These are phyloP conservation scores for Coelastrella sp. DNA, from an alignment of 139 green algal species.

Conservation along the genomic window DNA sequence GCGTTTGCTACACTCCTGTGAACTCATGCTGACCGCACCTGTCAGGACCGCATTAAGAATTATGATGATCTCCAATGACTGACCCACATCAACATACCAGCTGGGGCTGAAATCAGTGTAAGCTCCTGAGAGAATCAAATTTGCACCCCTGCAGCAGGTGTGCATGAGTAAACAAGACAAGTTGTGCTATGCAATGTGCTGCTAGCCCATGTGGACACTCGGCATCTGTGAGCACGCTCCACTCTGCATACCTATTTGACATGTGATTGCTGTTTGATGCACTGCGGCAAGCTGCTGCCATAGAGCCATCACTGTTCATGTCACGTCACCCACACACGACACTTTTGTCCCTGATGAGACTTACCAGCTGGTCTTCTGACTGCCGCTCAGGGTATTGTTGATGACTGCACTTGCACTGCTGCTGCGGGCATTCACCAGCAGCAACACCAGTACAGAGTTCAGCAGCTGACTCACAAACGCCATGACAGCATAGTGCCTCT, in stretches of 20 bases:
- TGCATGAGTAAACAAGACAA: background rate
- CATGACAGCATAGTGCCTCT: slow-evolving; percentile 57
- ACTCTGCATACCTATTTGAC: too few relatives aligned
- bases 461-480: slow-evolving; percentile 55
- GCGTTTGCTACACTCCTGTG: too few relatives aligned
- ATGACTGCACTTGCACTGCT: slow-evolving; percentile 17
- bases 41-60: slow-evolving; percentile 28
- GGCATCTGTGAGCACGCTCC: too few relatives aligned
- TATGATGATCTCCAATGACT: slow-evolving; percentile 51
- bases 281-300: too few relatives aligned
- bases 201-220: too few relatives aligned
- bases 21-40: background rate
- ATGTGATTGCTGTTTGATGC: too few relatives aligned
- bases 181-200: background rate
- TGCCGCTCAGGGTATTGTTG: background rate
- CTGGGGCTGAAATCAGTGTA: slow-evolving; percentile 59
- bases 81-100: slow-evolving; percentile 64
- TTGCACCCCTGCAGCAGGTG: background rate
- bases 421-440: slow-evolving; percentile 58
- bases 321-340: too few relatives aligned
- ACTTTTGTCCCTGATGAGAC: background rate
- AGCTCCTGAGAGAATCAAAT: slow-evolving; percentile 28
- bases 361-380: slow-evolving; percentile 18
- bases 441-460: slow-evolving; percentile 64
- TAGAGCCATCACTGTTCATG: too few relatives aligned